A percentile compares a stretch with the other conserved stretches of the same genome.
These are phyloP conservation scores for Rubia peregrina DNA, from an alignment of 305 asterid species.

Conservation along the genomic window DNA sequence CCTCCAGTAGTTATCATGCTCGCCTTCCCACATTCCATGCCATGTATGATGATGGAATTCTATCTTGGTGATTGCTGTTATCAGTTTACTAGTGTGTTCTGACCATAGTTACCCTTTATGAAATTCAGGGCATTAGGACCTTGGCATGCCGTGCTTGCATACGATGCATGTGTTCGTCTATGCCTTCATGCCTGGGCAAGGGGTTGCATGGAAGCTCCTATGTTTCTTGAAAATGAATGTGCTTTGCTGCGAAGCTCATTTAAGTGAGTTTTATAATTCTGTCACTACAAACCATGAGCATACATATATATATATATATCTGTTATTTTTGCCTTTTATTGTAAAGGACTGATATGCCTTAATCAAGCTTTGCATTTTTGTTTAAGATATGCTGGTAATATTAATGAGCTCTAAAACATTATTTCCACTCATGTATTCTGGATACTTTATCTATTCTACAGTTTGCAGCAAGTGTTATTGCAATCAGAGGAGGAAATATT, in stretches of 20 bases:
- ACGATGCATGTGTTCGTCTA: slow-evolving; percentile 52
- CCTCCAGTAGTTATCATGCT: slow-evolving; percentile 28
- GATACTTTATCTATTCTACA: slow-evolving; percentile 17
- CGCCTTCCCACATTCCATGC: slow-evolving; percentile 49
- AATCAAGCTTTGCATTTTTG: not conserved
- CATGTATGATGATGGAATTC: slow-evolving; percentile 24
- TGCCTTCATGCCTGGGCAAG: slow-evolving; percentile 56
- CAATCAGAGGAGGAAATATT: slow-evolving; percentile 49
- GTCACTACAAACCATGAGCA: not conserved
- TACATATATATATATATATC: not conserved
- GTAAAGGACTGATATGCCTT: not conserved
- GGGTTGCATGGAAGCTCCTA: slow-evolving; percentile 53
- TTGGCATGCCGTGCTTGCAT: slow-evolving; percentile 47
- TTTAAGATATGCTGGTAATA: not conserved
- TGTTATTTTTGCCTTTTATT: not conserved
- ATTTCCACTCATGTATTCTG: not conserved
- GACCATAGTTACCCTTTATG: slow-evolving; percentile 9
- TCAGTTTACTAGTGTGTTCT: slow-evolving; percentile 1
- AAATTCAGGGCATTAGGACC: slow-evolving; percentile 43
- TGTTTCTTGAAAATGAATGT: slow-evolving; percentile 47
- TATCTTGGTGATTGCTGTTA: slow-evolving; percentile 4
- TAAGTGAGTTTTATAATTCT: slow-evolving; percentile 26
- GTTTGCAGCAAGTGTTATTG: slow-evolving; percentile 43
- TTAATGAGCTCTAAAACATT: not conserved
- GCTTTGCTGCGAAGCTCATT: slow-evolving; percentile 39